Base-by-base conservation (phyloP, 768 basidiomycete genomes). In the Naganishia onofrii region DNA sequence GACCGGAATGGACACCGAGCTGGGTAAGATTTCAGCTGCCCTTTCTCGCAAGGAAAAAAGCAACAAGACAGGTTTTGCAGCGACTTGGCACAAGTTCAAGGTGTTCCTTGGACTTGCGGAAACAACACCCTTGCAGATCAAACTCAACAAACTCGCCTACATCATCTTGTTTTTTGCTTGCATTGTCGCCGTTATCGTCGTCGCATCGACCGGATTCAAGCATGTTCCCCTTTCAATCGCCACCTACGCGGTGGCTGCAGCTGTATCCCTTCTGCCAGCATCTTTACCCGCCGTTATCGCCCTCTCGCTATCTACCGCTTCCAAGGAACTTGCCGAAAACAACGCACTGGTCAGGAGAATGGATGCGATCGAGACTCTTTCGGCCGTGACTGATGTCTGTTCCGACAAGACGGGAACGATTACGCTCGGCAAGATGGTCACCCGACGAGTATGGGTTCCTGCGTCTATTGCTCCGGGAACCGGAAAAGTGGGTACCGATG, bases 401-500 rank as follows among this genome's bases (percentile, higher is more conserved):
- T 87, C 86, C 23, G 88, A 88, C 77, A 88, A 88, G 79, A 89
- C 88, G 0, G 88, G 88, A n/a, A 89, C 88, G n/a, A 77, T 84
- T 57, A 84, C 82, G 15, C 73, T 81, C 53, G 83, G 83, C 32
- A 81, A 82, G 71, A 84, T 84, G 83, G 82, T 83, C 23, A 79
- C 82, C 58, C 79, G 81, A 31, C 81, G 81, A 38, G 82, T 82
- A 34, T 84, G 82, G 82, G 64, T 85, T 76, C 73, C 83, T 78
- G 70, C 82, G 74, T 56, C 57, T 34, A 74, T 80, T 31, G 75
- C 73, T 9, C 72, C 72, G 21, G 74, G 75, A 17, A 36, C 12
- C 12, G 74, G 75, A 55, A 79, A 79, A 15, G 67, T 70, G 13
- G 63, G 70, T 34, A 74, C 74, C 57, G 46, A 69, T 2, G 70